Base-by-base conservation (phyloP, 2,329 filamentous ascomycete genomes). In the Fusarium musae region DNA sequence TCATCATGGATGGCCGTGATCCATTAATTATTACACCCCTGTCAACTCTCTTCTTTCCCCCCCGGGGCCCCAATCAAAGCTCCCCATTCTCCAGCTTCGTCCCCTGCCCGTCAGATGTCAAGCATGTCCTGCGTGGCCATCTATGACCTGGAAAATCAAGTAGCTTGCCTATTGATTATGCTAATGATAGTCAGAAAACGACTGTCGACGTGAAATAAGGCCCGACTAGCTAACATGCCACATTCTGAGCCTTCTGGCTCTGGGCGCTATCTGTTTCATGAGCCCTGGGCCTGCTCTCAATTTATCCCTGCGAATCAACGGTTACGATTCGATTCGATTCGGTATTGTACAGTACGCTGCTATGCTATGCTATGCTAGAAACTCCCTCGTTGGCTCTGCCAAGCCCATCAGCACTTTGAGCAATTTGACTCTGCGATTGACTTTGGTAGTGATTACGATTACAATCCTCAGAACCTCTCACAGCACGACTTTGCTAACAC, bases 221-320 rank as follows among this genome's bases (percentile, higher is more conserved):
- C 72, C 72, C 72, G 72, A 75, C 72, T 75, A 47, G 64, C 50
- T 61, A 73, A 73, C 72, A 75, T 70, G 65, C 69, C 72, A 74
- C 61, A 60, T 30, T 30, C 30, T 56, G 50, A 52, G 19, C 43
- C n/a, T 40, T 54, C 4, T 23, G n/a, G 40, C n/a, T n/a, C 23
- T 54, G 34, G 50, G 34, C 23, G 12, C 50, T 54, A 23, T n/a
- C 42, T 69, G 59, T 53, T 69, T 53, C 50, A 69, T 23, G 30
- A 30, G 30, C 30, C 12, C 37, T 60, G 56, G 28, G 23, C 17
- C 34, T 28, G 34, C 26, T 54, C 23, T 54, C 42, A 13, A 58
- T 61, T 61, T 59, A 69, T 69, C 50, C 66, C 47, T 30, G 42
- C 68, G 68, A 71, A 74, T 67, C 64, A 71, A 62, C 58, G 59